Conservation (phyloP, 1,139 yeast genomes). For the Wickerhamiella pararugosa region DNA sequence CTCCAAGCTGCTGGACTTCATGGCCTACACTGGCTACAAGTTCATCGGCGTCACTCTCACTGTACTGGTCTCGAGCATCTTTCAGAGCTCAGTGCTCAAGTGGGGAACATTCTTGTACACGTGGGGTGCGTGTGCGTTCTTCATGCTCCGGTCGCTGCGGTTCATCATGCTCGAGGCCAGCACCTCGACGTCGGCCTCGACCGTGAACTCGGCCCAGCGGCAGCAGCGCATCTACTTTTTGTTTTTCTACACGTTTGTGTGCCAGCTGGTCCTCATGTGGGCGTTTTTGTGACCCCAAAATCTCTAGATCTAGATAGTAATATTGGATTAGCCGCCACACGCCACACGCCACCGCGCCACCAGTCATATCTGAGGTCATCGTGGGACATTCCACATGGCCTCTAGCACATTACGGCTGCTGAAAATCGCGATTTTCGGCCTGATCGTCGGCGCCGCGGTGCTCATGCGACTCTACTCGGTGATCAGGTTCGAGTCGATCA, state of each 20-base stretch:
- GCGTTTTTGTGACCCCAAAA: constrained; percentile 21
- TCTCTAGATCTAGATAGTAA: no score
- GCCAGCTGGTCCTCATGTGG: constrained; percentile 56
- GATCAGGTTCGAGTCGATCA: constrained; percentile 68
- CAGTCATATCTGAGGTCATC: no score
- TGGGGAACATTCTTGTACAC: constrained; percentile 29
- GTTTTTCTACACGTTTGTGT: constrained; percentile 68
- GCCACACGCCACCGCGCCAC: no score
- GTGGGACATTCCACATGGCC: no score
- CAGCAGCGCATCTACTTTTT: constrained; percentile 76
- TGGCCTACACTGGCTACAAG: constrained; percentile 88
- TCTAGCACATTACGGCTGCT: constrained; percentile 29
- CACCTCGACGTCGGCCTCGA: constrained; percentile 16
- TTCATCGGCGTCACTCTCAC: constrained; percentile 49
- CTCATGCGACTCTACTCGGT: constrained; percentile 64
- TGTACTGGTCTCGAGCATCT: constrained; percentile 26
- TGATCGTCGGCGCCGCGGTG: constrained; percentile 80
- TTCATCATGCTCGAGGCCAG: constrained; percentile 48
- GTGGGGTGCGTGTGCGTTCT: constrained; percentile 29
- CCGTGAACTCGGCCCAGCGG: constrained; percentile 42
- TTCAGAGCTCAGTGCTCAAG: constrained; percentile 31
- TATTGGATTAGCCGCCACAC: no score
- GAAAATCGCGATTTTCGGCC: constrained; percentile 47
- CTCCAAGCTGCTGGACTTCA: constrained; percentile 55
- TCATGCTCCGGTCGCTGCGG: constrained; percentile 64